phyloP scores from a whole-genome alignment of 1,139 yeast species.

The Candida glucosophila region DNA sequence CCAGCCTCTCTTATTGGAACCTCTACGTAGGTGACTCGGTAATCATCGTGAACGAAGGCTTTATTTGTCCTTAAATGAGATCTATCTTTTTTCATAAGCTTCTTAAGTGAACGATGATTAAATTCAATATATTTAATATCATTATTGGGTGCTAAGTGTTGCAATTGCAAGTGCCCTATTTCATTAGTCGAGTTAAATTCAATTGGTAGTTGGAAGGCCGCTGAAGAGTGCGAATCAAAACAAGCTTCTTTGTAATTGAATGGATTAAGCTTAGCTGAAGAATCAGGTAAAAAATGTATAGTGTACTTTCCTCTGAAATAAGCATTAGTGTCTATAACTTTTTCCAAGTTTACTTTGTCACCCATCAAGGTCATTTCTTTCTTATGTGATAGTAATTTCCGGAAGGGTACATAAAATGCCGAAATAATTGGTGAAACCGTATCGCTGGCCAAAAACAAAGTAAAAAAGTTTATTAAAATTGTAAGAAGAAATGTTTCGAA shows the following conservation, averaged over 20 bases:
- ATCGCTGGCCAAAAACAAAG: constrained; percentile 36
- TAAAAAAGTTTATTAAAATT: constrained; percentile 22
- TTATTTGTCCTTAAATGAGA: constrained; percentile 20
- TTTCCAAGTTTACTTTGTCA: constrained; percentile 30
- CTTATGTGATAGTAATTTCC: constrained; percentile 38
- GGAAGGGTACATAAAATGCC: constrained; percentile 25
- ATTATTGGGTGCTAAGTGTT: constrained; percentile 50
- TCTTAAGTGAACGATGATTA: constrained; percentile 47
- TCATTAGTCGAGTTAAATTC: constrained; percentile 75
- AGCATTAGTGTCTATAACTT: constrained; percentile 50
- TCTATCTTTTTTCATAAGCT: constrained; percentile 33
- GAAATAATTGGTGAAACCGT: constrained; percentile 27
- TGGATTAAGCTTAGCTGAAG: constrained; percentile 80
- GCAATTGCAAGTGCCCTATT: constrained; percentile 59
- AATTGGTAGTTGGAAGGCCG: constrained; percentile 49
- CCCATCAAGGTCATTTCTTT: constrained; percentile 70
- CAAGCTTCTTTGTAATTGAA: constrained; percentile 53
- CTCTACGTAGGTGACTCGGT: constrained; percentile 38
- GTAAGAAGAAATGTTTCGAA: constrained; percentile 40
- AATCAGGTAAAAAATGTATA: constrained; percentile 84
- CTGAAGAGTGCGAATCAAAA: constrained; percentile 26
- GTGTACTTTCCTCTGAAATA: constrained; percentile 84
- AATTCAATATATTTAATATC: constrained; percentile 42
- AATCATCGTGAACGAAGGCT: constrained; percentile 16
- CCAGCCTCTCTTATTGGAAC: constrained; percentile 66